phyloP scores from a whole-genome alignment of 2,329 filamentous ascomycete genomes.

The Escovopsis sp. region DNA sequence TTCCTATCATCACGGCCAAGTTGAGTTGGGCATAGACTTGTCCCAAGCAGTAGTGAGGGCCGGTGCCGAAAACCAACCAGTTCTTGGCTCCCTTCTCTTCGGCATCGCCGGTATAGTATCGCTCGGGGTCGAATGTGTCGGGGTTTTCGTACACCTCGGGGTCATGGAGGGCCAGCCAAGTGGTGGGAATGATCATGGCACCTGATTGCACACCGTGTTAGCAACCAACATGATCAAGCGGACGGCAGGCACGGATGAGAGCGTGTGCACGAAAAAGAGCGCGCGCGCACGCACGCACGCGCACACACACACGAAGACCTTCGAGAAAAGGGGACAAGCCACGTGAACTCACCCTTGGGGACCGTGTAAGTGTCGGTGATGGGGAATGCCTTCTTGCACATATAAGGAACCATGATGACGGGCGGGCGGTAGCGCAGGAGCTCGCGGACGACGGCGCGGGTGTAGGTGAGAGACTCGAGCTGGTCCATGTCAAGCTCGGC shows the following conservation, averaged over 20 bases:
- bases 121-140: conserved; percentile 76
- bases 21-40: conserved; percentile 86
- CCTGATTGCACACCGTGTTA: conserved; percentile 29
- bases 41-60: conserved; percentile 90
- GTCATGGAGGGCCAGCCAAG: conserved; percentile 81
- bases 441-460: conserved; percentile 81
- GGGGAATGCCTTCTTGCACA: conserved; percentile 89
- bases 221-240: too few species aligned
- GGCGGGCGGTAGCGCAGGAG: conserved; percentile 87
- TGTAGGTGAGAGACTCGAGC: conserved; percentile 79
- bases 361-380: conserved; percentile 80
- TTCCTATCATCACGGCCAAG: conserved; percentile 77
- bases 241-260: too few species aligned
- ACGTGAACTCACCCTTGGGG: conserved; percentile 52
- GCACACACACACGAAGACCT: too few species aligned
- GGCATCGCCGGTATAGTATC: conserved; percentile 81
- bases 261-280: too few species aligned
- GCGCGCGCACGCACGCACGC: too few species aligned
- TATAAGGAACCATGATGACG: conserved; percentile 92
- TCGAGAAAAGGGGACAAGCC: too few species aligned
- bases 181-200: conserved; percentile 86
- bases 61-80: conserved; percentile 89
- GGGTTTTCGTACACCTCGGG: conserved; percentile 84
- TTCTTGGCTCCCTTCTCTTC: conserved; percentile 82
- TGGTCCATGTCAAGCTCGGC: conserved; percentile 65